Conservation (phyloP, 768 basidiomycete species). For the Tubosaeta sp. region DNA sequence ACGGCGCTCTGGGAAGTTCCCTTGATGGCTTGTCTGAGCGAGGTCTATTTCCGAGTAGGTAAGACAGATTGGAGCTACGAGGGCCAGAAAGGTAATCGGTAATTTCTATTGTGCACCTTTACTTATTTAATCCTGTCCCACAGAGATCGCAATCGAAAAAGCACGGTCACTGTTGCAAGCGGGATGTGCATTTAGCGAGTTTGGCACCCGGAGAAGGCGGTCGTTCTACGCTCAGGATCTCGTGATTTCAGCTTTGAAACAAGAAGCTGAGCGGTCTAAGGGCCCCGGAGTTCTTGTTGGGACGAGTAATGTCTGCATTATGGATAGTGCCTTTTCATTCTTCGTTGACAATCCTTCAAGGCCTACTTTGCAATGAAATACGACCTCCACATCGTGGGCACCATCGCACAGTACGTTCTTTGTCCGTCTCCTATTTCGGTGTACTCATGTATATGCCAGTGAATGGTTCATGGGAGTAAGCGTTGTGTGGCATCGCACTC, state of each 20-base stretch:
- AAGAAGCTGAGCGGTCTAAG: slow-evolving; percentile 52
- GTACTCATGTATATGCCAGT: slow-evolving; percentile 34
- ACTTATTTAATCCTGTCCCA: not conserved
- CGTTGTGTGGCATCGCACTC: not conserved
- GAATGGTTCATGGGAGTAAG: slow-evolving; percentile 91
- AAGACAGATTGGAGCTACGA: slow-evolving; percentile 81
- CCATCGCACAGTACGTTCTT: slow-evolving; percentile 74
- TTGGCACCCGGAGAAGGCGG: slow-evolving; percentile 80
- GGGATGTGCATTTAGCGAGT: slow-evolving; percentile 76
- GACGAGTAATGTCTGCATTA: slow-evolving; percentile 76
- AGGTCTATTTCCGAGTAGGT: slow-evolving; percentile 77
- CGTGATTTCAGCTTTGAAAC: slow-evolving; percentile 63
- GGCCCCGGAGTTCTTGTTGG: slow-evolving; percentile 51
- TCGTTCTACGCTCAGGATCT: slow-evolving; percentile 73
- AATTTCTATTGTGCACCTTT: not conserved
- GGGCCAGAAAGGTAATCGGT: slow-evolving; percentile 64
- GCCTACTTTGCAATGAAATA: slow-evolving; percentile 82
- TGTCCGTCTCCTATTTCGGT: not conserved
- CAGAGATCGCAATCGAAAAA: slow-evolving; percentile 75
- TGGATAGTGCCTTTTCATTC: not conserved
- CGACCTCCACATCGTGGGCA: slow-evolving; percentile 63
- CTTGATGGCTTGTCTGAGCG: slow-evolving; percentile 87
- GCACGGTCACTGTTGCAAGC: slow-evolving; percentile 56
- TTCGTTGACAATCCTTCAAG: slow-evolving; percentile 35
- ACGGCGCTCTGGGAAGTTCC: slow-evolving; percentile 96